These are phyloP conservation scores for Colletotrichum liaoningense DNA, from an alignment of 2,329 filamentous ascomycete species.

Conservation along the genomic window DNA sequence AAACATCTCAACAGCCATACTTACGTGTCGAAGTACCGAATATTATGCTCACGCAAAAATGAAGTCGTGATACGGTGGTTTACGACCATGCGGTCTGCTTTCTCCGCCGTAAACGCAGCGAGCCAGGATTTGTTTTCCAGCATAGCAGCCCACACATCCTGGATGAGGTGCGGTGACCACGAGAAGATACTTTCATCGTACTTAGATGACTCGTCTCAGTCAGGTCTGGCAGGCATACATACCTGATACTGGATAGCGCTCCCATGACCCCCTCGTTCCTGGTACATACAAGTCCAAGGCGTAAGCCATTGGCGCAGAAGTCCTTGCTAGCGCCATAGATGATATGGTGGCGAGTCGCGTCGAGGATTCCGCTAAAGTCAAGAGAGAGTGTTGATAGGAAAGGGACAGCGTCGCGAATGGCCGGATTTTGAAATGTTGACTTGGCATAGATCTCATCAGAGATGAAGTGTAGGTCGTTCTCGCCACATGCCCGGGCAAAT, in stretches of 20 bases:
- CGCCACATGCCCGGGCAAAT: conserved; percentile 52
- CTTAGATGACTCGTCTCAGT: background rate
- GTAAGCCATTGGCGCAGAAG: conserved; percentile 57
- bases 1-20: background rate
- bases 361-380: conserved; percentile 44
- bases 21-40: conserved; percentile 24
- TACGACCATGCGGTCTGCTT: conserved; percentile 16
- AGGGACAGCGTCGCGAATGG: conserved; percentile 41
- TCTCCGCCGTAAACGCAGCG: conserved; percentile 9
- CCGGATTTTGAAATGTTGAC: conserved; percentile 52
- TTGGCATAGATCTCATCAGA: conserved; percentile 61
- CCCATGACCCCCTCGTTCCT: conserved; percentile 25
- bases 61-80: conserved; percentile 1
- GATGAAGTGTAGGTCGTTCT: conserved; percentile 55
- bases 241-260: conserved; percentile 29
- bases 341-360: conserved; percentile 53
- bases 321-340: conserved; percentile 46
- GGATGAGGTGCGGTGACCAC: conserved; percentile 28
- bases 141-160: conserved; percentile 33
- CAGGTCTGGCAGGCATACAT: background rate
- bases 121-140: conserved; percentile 12
- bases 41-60: background rate
- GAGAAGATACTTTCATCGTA: conserved; percentile 18
- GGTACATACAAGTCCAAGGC: conserved; percentile 48
- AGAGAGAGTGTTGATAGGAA: conserved; percentile 53